These are phyloP conservation scores for Arthroderma sp. DNA, from an alignment of 2,329 filamentous ascomycete species.

Conservation along the genomic window DNA sequence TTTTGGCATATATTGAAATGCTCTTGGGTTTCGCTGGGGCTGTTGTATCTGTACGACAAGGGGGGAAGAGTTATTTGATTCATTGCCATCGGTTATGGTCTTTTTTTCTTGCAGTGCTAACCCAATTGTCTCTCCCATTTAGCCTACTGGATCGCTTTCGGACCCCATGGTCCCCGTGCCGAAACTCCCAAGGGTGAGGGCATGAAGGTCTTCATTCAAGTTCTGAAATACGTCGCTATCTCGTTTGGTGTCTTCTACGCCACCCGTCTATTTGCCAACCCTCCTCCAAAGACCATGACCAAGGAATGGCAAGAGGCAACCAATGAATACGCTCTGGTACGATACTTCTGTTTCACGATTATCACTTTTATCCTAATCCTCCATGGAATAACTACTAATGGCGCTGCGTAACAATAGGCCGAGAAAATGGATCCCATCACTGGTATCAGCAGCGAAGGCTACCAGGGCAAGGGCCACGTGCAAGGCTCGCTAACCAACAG, in stretches of 20 bases:
- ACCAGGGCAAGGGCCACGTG: constrained; percentile 64
- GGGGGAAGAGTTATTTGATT: too few species aligned
- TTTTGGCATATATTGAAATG: too few species aligned
- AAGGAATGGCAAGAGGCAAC: constrained; percentile 93
- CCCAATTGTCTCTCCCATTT: constrained; percentile 5
- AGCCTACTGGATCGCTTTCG: constrained; percentile 99
- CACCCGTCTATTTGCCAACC: constrained; percentile 59
- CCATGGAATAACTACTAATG: neutral
- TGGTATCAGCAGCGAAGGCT: constrained; percentile 66
- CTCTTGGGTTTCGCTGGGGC: too few species aligned
- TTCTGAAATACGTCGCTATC: constrained; percentile 51
- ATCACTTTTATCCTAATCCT: neutral
- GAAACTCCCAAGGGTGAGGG: constrained; percentile 70
- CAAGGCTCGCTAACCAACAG: constrained; percentile 42
- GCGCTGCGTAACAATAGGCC: constrained; percentile 37
- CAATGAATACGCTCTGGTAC: constrained; percentile 87
- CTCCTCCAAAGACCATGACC: constrained; percentile 73
- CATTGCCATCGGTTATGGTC: neutral
- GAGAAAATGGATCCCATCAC: constrained; percentile 80
- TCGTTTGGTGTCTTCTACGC: constrained; percentile 58
- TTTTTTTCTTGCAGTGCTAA: neutral
- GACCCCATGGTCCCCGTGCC: constrained; percentile 85
- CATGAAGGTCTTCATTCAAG: constrained; percentile 64
- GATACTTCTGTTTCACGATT: constrained; percentile 15
- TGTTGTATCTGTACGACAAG: too few species aligned